These are phyloP conservation scores for Saccharomyces jurei DNA, from an alignment of 805 yeast genomes.

Conservation along the genomic window DNA sequence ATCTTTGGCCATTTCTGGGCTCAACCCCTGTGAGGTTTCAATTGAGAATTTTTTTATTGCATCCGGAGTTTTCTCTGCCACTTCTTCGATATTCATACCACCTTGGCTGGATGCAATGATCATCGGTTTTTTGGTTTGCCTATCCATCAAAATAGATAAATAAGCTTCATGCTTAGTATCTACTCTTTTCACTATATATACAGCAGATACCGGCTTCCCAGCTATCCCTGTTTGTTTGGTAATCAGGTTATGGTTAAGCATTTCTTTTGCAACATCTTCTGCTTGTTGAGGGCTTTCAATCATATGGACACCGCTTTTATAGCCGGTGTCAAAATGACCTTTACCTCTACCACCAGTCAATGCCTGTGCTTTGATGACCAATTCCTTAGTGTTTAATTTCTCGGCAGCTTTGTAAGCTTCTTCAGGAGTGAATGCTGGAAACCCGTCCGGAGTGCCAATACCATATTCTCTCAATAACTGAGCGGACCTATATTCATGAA, in stretches of 20 bases:
- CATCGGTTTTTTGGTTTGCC: conserved; percentile 81
- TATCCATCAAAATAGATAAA: conserved; percentile 89
- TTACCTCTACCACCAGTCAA: conserved; percentile 99
- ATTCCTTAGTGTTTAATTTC: conserved; percentile 52
- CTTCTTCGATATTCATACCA: conserved; percentile 99
- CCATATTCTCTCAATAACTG: conserved; percentile 74
- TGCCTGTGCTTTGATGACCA: conserved; percentile 97
- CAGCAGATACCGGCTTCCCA: conserved; percentile 96
- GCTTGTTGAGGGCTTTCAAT: conserved; percentile 82
- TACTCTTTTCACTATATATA: conserved; percentile 90
- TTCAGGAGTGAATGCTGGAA: conserved; percentile 81
- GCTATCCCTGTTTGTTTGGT: conserved; percentile 97
- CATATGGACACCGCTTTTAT: conserved; percentile 93
- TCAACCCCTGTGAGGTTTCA: conserved; percentile 66
- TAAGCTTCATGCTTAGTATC: conserved; percentile 92
- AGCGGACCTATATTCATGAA: conserved; percentile 95
- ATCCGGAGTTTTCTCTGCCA: conserved; percentile 82
- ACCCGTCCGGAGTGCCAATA: conserved; percentile 85
- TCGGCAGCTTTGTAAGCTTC: conserved; percentile 82
- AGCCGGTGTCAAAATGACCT: conserved; percentile 93
- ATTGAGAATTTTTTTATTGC: conserved; percentile 86
- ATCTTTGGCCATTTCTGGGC: conserved; percentile 63
- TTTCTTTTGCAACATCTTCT: conserved; percentile 71
- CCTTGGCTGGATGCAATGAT: conserved; percentile 96
- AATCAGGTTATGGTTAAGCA: conserved; percentile 87